Evolutionary conservation across 164 flowering plant species (phyloP).

Genomic region (Magnolia officinalis): DNA sequence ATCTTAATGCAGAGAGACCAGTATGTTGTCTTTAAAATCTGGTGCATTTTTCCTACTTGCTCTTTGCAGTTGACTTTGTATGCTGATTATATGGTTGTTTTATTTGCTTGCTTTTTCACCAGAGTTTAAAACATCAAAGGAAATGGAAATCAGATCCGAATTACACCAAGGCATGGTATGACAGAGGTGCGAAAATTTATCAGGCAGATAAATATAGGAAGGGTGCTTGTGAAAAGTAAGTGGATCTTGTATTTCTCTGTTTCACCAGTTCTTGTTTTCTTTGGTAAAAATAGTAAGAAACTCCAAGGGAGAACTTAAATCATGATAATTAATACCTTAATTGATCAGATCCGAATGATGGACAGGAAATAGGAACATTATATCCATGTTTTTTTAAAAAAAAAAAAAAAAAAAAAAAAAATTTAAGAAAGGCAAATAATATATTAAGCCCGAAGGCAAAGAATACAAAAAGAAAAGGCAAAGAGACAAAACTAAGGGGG

Average conservation of each 20-base stretch:
- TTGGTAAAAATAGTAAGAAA: not conserved
- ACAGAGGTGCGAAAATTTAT: constrained; percentile 73
- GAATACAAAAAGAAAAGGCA: too few species aligned
- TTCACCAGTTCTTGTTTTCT: not conserved
- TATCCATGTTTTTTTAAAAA: too few species aligned
- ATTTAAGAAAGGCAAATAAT: too few species aligned
- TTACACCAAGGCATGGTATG: constrained; percentile 84
- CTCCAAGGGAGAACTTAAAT: too few species aligned
- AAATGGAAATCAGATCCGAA: constrained; percentile 93
- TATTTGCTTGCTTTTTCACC: not conserved
- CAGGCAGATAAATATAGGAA: constrained; percentile 86
- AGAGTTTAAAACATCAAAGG: constrained; percentile 98
- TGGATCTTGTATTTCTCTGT: constrained; percentile 10
- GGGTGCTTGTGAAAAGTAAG: constrained; percentile 91
- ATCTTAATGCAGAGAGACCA: constrained; percentile 85
- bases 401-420: too few species aligned
- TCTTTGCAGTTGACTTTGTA: not conserved
- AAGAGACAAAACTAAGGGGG: too few species aligned
- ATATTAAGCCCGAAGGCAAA: too few species aligned
- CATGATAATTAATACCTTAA: too few species aligned
- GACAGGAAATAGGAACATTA: too few species aligned
- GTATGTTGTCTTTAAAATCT: constrained; percentile 34
- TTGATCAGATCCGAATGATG: too few species aligned
- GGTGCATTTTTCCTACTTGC: not conserved
- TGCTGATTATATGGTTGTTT: not conserved